Conservation (phyloP, 1,284 basidiomycete genomes). For the Golubevia pallescens region DNA sequence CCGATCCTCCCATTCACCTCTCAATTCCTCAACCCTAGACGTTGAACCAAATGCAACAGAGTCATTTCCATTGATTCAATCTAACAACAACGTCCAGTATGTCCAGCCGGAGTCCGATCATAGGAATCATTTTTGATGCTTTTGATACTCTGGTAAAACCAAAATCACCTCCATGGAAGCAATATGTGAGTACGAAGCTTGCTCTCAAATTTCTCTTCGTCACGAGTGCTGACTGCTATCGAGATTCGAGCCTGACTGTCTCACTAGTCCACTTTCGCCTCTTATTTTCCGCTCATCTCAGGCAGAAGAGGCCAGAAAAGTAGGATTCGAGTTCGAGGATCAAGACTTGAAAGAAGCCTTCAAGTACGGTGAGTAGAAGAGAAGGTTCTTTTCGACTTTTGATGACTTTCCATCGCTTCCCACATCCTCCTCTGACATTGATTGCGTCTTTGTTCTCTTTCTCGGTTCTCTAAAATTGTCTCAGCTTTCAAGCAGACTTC, state of each 20-base stretch:
- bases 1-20: too few relatives aligned
- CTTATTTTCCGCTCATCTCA: too few relatives aligned
- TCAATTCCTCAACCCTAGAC: too few relatives aligned
- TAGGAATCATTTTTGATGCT: slow-evolving; percentile 34
- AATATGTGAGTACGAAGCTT: slow-evolving; percentile 25
- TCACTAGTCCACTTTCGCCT: background rate
- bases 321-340: slow-evolving; percentile 17
- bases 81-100: too few relatives aligned
- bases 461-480: background rate
- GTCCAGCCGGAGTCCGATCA: slow-evolving; percentile 12
- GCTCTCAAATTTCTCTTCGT: slow-evolving; percentile 14
- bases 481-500: slow-evolving; percentile 22
- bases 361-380: background rate
- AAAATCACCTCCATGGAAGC: slow-evolving; percentile 24
- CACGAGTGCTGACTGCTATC: too few relatives aligned
- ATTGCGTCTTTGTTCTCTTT: background rate
- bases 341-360: background rate
- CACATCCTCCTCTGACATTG: background rate
- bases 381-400: background rate
- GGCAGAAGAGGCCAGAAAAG: slow-evolving; percentile 16
- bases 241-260: too few relatives aligned
- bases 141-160: slow-evolving; percentile 39
- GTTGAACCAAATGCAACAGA: too few relatives aligned
- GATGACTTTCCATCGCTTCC: background rate
- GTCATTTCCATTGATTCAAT: too few relatives aligned